Base-by-base conservation (phyloP, 1,139 yeast genomes). In the Geotrichum reessii region DNA sequence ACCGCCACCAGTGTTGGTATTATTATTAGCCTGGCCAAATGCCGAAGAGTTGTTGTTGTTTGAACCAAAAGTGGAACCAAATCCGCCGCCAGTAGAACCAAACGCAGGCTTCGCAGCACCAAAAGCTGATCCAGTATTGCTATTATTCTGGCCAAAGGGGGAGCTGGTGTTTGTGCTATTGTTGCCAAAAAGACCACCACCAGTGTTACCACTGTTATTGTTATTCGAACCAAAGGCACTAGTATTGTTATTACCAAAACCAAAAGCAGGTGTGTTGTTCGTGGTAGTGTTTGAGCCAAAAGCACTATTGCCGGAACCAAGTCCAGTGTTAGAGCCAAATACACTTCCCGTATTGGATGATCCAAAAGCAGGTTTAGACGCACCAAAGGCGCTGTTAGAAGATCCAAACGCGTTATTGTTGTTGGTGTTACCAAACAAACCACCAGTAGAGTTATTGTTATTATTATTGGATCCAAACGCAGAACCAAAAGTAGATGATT, bases 201-300 rank as follows among this genome's bases (percentile, higher is more conserved):
- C 57, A 42, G 50, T 42, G 17, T 7, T n/a, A 37, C 17, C n/a
- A 57, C 52, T 19, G 59, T 58, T 14, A 33, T 33, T n/a, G 57
- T 31, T 12, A 55, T 75, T 67, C 7, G 76, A 75, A 3, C 77
- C 78, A 55, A 63, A 60, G 2, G 47, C 14, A 19, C 42, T 31
- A 21, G 33, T 37, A 8, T 51, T 50, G 3, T 37, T 31, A 33
- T 12, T 55, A 21, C 63, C 61, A 21, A 60, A 37, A 22, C 61
- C 56, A 33, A 60, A 50, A 25, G 56, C 58, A 17, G 65, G 56
- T 47, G 49, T 59, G 42, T 46, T 53, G 24, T 53, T 54, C 37
- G 52, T 47, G 27, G 56, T 19, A 37, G 17, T 52, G 49, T 33
- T 52, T 50, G 56, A 52, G 40, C 58, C 58, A 47, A 56, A 56